Evolutionary conservation across 2,329 filamentous ascomycete species (phyloP).

Genomic region (Thyridium curvatum): DNA sequence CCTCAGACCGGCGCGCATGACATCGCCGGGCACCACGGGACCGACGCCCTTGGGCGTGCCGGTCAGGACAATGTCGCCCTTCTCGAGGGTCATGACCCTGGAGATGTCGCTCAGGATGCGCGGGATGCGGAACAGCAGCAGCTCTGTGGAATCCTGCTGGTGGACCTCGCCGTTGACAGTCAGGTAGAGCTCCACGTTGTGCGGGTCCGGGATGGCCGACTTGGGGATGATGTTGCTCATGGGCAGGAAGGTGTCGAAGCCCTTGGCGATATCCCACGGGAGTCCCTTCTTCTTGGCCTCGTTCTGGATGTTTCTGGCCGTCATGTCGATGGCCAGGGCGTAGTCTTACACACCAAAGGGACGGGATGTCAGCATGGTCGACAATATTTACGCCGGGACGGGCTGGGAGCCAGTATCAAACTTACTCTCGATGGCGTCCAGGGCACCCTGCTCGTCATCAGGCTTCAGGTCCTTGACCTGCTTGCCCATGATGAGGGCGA

Average conservation of each 20-base stretch:
- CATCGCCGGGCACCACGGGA: constrained; percentile 74
- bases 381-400: too few relatives aligned
- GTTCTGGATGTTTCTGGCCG: constrained; percentile 88
- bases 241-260: constrained; percentile 95
- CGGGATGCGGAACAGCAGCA: constrained; percentile 92
- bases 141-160: constrained; percentile 82
- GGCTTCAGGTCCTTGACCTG: constrained; percentile 68
- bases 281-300: constrained; percentile 96
- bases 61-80: constrained; percentile 91
- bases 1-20: constrained; percentile 77
- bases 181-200: constrained; percentile 81
- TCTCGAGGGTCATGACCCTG: constrained; percentile 87
- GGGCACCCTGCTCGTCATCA: constrained; percentile 66
- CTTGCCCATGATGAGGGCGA: constrained; percentile 85
- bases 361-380: background rate
- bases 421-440: constrained; percentile 76
- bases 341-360: constrained; percentile 69
- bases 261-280: constrained; percentile 94
- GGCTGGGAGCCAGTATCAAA: too few relatives aligned
- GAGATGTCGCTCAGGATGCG: constrained; percentile 86
- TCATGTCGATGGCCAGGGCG: constrained; percentile 93
- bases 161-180: constrained; percentile 72
- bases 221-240: constrained; percentile 78
- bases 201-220: constrained; percentile 74
- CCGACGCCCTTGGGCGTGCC: constrained; percentile 96